Evolutionary conservation across 108 stramenopile genomes (phyloP), one percentile per base, ranked within the genome.

Genomic region (Schizochytrium sp.): DNA sequence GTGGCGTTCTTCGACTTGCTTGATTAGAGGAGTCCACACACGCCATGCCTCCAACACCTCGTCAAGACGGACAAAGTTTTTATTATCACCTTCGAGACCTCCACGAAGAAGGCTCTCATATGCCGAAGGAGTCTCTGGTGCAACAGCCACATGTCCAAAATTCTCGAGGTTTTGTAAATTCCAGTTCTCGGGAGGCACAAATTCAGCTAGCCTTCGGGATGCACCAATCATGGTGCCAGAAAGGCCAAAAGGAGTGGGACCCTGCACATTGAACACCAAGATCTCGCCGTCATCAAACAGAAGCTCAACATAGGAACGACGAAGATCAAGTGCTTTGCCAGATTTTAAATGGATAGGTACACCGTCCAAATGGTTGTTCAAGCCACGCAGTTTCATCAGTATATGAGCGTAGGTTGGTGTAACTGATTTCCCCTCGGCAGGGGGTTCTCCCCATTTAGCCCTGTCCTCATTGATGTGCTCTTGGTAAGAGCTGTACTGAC

Each of bases 1-100:
- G 53, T 28, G 28, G 28, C 28, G 28, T 28, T n/a, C 2, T 53
- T 83, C 76, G 28, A 83, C 38, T 38, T 83, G 50, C 76, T 83
- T 38, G 28, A 83, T 47, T 1, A 83, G 53, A 17, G 76, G 76
- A 7, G 76, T 83, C 76, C 76, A 83, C 15, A 83, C 76, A 8
- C 76, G 76, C 76, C 76, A 83, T 5, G 76, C 19, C 76, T 83
- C 76, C 1, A 83, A 53, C 28, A 83, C 76, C 53, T 83, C 76
- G 76, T 83, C 76, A 13, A 83, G 47, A 55, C 76, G 76, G 5
- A 83, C 76, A 83, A 83, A 83, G 76, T 83, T 47, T 53, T 83
- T 53, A 8, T 50, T 46, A 2, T 5, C 28, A 0, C 76, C 76
- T 55, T 83, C 76, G 15, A 83, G 53, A 13, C 50, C 76, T 10